Evolutionary conservation across 2,329 filamentous ascomycete species (phyloP).

Genomic region (Diaporthe batatas): DNA sequence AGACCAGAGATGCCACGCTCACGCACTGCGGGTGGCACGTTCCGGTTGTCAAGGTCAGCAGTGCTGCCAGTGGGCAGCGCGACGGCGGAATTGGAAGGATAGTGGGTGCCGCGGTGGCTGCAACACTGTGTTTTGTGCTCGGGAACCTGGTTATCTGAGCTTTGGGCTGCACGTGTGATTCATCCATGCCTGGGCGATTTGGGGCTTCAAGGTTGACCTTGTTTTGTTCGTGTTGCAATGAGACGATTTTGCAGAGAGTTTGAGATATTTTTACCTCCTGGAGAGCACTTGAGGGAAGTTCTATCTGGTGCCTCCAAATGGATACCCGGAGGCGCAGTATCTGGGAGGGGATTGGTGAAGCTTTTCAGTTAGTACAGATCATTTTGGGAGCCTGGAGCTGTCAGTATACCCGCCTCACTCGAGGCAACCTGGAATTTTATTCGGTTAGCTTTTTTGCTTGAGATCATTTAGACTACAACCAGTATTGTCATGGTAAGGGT

Average conservation of each 20-base stretch:
- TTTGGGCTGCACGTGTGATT: neutral
- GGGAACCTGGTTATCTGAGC: neutral
- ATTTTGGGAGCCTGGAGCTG: slow-evolving; percentile 36
- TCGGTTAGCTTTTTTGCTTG: neutral
- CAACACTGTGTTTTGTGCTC: slow-evolving; percentile 2
- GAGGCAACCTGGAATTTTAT: slow-evolving; percentile 33
- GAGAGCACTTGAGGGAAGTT: neutral
- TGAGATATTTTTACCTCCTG: neutral
- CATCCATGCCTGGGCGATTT: neutral
- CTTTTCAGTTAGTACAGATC: slow-evolving; percentile 7
- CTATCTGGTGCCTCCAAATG: neutral
- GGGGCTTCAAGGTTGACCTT: neutral
- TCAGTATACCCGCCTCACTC: slow-evolving; percentile 40
- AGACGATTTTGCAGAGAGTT: neutral
- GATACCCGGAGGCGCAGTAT: neutral
- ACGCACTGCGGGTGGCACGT: slow-evolving; percentile 57
- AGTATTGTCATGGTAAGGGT: no score
- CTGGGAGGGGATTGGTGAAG: neutral
- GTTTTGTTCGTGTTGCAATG: neutral
- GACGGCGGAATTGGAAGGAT: slow-evolving; percentile 21
- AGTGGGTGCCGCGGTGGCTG: neutral
- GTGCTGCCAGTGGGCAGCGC: slow-evolving; percentile 2
- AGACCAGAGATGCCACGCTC: slow-evolving; percentile 47
- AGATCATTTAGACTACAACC: neutral
- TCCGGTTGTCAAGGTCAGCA: slow-evolving; percentile 50